phyloP scores from a whole-genome alignment of 148 eudicot genomes.

The Dysphania ambrosioides region DNA sequence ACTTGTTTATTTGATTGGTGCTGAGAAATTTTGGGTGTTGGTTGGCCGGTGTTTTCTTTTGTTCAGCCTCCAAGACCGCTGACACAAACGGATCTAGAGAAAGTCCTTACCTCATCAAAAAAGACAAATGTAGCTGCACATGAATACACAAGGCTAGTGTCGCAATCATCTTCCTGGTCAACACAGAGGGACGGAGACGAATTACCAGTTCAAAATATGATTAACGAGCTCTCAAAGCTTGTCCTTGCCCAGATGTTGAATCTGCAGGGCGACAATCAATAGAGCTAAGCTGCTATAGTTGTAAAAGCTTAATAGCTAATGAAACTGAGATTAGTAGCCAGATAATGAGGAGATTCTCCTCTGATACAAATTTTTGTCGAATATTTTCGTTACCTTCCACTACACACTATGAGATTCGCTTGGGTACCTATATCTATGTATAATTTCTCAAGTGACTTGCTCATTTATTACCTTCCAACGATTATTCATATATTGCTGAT shows the following conservation, averaged over 20 bases:
- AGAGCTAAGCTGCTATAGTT: slow-evolving; percentile 26
- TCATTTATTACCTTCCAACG: neutral
- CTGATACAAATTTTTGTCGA: slow-evolving; percentile 23
- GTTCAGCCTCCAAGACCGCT: slow-evolving; percentile 67
- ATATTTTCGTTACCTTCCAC: neutral
- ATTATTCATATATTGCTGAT: slow-evolving; percentile 6
- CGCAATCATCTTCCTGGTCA: slow-evolving; percentile 45
- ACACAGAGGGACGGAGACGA: slow-evolving; percentile 45
- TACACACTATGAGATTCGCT: neutral
- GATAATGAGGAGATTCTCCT: slow-evolving; percentile 9
- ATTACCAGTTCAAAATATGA: slow-evolving; percentile 57
- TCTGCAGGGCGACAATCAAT: slow-evolving; percentile 51
- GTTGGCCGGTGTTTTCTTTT: neutral
- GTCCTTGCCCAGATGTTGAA: slow-evolving; percentile 64
- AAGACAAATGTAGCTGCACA: slow-evolving; percentile 68
- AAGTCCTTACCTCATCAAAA: slow-evolving; percentile 44
- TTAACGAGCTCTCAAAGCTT: slow-evolving; percentile 65
- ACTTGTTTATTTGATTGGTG: neutral
- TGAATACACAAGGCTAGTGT: slow-evolving; percentile 54
- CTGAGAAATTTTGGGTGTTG: neutral
- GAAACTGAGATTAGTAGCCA: neutral
- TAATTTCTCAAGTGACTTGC: slow-evolving; percentile 3
- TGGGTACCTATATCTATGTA: neutral
- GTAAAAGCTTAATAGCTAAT: neutral
- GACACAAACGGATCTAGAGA: slow-evolving; percentile 66